Evolutionary conservation across 371 early-diverging fungal genomes (phyloP).

Genomic region (Actinomucor elegans): DNA sequence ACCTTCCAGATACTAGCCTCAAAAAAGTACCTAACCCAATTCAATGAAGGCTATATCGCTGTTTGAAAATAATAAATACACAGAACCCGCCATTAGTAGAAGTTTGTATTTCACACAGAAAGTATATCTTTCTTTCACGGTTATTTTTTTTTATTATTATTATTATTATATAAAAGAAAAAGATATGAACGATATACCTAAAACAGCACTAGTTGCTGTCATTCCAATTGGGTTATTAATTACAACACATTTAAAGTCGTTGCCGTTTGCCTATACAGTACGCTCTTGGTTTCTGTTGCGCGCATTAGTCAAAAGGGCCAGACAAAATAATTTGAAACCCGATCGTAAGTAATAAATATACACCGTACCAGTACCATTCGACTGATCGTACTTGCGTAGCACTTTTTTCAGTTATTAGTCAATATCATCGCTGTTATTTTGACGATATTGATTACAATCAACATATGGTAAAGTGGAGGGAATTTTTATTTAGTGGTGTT

Average conservation of each 20-base stretch:
- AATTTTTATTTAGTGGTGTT: background rate
- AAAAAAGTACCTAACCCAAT: no score
- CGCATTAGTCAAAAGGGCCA: constrained; percentile 31
- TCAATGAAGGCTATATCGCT: no score
- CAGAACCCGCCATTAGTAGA: no score
- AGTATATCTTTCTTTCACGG: background rate
- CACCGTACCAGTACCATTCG: background rate
- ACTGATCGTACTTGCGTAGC: constrained; percentile 12
- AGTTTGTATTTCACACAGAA: no score
- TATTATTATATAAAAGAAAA: background rate
- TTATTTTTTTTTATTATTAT: background rate
- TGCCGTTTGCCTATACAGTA: constrained; percentile 40
- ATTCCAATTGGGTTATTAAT: constrained; percentile 15
- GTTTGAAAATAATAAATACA: no score
- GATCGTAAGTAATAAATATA: constrained; percentile 19
- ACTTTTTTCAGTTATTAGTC: constrained; percentile 28
- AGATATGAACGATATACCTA: constrained; percentile 2
- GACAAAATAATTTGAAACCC: constrained; percentile 22
- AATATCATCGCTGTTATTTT: constrained; percentile 35
- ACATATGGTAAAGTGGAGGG: constrained; percentile 48
- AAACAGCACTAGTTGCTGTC: constrained; percentile 6
- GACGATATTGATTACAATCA: constrained; percentile 52
- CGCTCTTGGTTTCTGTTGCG: constrained; percentile 37
- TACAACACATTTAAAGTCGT: constrained; percentile 31
- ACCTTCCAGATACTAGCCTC: no score